Evolutionary conservation across 2,329 filamentous ascomycete species (phyloP), one percentile per base, ranked within the genome.

Genomic region (Beauveria sp.): DNA sequence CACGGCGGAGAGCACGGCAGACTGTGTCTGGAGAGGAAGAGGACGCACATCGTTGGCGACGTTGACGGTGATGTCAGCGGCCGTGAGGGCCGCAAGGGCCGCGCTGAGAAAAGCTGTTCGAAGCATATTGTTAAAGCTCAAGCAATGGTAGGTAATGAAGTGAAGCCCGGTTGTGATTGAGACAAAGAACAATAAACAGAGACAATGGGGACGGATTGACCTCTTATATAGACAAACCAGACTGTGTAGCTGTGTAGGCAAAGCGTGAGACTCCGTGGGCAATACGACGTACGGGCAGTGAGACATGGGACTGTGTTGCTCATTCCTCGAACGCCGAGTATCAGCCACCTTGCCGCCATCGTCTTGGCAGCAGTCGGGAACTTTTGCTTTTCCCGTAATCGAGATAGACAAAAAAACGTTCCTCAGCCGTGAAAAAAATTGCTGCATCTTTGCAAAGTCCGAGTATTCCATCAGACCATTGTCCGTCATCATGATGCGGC

Each of bases 31-130:
- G 20, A 72, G 66, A 4, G 70, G 68, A 2, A 73, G 64, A 26
- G 69, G 68, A 24, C 65, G 60, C 49, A 74, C 70, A 7, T 67
- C 51, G 34, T 64, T 63, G 28, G 73, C 55, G n/a, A 73, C 55
- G n/a, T 58, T 43, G 9, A 73, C 59, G 16, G 67, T 69, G 7
- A 28, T 22, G 28, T 46, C 56, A 45, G 52, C 61, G n/a, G 34
- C 30, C 14, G 56, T 34, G 14, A 54, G 34, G 53, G 46, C 46
- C 28, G 47, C 34, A 46, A 74, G 63, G 16, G 38, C 51, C 26
- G 38, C 46, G n/a, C 42, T 24, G 22, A 67, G 18, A 49, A 62
- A 47, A 9, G 58, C 28, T 30, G 58, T 60, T 43, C 20, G 46
- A 22, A 60, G 45, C 58, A 60, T 60, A 20, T 14, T 60, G 46